These are phyloP conservation scores for Alternaria triticimaculans DNA, from an alignment of 2,329 filamentous ascomycete species.

Conservation along the genomic window DNA sequence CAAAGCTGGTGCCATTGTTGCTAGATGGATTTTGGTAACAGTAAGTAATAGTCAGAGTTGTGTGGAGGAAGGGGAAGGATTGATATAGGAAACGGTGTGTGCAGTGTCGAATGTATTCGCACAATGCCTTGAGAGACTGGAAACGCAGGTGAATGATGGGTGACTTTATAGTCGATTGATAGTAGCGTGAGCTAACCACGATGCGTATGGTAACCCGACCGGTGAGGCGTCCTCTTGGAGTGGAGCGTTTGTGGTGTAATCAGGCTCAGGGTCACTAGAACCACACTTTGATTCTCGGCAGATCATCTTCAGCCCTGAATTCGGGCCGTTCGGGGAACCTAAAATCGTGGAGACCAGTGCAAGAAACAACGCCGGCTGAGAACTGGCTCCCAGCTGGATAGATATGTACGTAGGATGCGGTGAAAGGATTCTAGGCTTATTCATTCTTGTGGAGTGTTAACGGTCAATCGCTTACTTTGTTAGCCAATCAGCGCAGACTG, in stretches of 20 bases:
- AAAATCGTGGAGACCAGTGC: neutral
- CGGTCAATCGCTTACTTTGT: conserved; percentile 19
- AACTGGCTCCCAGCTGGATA: neutral
- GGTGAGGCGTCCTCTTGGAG: conserved; percentile 11
- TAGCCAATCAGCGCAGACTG: conserved; percentile 7
- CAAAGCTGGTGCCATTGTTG: conserved; percentile 11
- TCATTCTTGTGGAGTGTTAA: conserved; percentile 9
- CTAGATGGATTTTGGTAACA: neutral
- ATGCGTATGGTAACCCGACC: conserved; percentile 7
- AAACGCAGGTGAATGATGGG: neutral
- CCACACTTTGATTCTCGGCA: conserved; percentile 10
- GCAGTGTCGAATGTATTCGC: neutral
- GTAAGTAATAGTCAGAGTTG: neutral
- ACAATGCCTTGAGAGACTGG: neutral
- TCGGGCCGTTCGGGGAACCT: conserved; percentile 5
- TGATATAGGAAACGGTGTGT: neutral
- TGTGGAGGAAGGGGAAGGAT: neutral
- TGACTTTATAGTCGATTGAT: conserved; percentile 24
- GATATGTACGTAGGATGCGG: conserved; percentile 3
- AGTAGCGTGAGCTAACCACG: conserved; percentile 12
- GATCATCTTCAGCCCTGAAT: neutral
- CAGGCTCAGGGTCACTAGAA: conserved; percentile 13
- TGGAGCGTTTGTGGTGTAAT: conserved; percentile 15
- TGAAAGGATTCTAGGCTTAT: conserved; percentile 9
- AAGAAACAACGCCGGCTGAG: neutral